A percentile compares a stretch with the other conserved stretches of the same genome.
These are phyloP conservation scores for Talaromyces sp. DNA, from an alignment of 2,329 filamentous ascomycete genomes.

Conservation along the genomic window DNA sequence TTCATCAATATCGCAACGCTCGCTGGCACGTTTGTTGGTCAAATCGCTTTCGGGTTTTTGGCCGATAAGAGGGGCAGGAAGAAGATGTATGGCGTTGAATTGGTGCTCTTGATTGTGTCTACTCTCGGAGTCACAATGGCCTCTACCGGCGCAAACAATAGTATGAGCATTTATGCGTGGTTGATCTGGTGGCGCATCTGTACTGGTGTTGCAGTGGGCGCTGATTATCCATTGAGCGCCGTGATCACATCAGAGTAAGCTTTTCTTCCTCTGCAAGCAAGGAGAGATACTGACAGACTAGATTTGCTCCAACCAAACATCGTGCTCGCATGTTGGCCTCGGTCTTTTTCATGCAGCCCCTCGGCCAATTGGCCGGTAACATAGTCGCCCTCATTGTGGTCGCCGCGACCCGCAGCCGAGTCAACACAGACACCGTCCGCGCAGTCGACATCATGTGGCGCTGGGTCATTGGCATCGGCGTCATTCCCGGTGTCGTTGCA, in stretches of 20 bases:
- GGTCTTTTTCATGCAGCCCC: constrained; percentile 67
- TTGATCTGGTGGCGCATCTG: constrained; percentile 49
- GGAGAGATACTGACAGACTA: constrained; percentile 20
- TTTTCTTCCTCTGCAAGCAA: background rate
- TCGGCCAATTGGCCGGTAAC: constrained; percentile 64
- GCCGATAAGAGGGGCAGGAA: constrained; percentile 49
- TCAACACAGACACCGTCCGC: constrained; percentile 29
- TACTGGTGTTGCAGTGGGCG: constrained; percentile 58
- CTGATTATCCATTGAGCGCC: constrained; percentile 64
- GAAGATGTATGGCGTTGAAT: constrained; percentile 51
- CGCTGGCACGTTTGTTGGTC: constrained; percentile 47
- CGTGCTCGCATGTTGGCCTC: constrained; percentile 65
- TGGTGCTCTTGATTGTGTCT: constrained; percentile 47
- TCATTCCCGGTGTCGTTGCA: constrained; percentile 61
- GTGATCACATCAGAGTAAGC: constrained; percentile 66
- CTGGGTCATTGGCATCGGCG: constrained; percentile 64
- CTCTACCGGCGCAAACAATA: constrained; percentile 41
- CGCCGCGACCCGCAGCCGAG: constrained; percentile 27
- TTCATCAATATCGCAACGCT: constrained; percentile 49
- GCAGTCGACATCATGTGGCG: constrained; percentile 63
- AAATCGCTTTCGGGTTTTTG: constrained; percentile 47
- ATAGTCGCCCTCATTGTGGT: constrained; percentile 55
- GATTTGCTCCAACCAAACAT: constrained; percentile 56
- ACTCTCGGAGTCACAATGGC: constrained; percentile 48
- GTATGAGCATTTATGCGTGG: constrained; percentile 47